Evolutionary conservation across 768 basidiomycete species (phyloP).

Genomic region (Suillus cothurnatus): DNA sequence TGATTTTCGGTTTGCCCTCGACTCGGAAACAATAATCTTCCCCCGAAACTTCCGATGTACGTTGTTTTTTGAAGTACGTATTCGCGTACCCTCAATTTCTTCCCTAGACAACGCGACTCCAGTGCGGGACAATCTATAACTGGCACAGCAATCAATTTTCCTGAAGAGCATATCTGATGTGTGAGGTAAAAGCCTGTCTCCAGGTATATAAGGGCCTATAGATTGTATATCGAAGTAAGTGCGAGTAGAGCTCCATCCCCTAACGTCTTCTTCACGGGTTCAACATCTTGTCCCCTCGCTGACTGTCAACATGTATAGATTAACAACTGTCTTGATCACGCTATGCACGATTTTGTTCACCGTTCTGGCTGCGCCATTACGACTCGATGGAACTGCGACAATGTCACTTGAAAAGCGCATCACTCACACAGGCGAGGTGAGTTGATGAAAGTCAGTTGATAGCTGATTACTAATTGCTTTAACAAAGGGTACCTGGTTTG

Average conservation of each 20-base stretch:
- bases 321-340: conserved; percentile 33
- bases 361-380: conserved; percentile 42
- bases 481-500: conserved; percentile 67
- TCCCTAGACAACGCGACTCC: conserved; percentile 30
- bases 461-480: neutral
- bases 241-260: conserved; percentile 1
- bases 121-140: conserved; percentile 25
- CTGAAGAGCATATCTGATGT: conserved; percentile 17
- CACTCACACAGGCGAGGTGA: conserved; percentile 58
- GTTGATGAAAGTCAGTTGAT: conserved; percentile 22
- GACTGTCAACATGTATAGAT: conserved; percentile 20
- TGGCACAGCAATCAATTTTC: conserved; percentile 25
- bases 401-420: conserved; percentile 50
- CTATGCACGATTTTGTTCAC: conserved; percentile 46
- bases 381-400: conserved; percentile 22
- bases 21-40: conserved; percentile 23
- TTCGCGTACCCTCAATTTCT: conserved; percentile 20
- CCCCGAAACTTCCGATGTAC: conserved; percentile 16
- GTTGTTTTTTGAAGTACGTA: conserved; percentile 14
- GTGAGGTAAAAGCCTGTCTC: conserved; percentile 32
- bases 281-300: neutral
- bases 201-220: conserved; percentile 27
- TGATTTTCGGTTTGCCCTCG: conserved; percentile 18
- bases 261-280: conserved; percentile 1
- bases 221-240: conserved; percentile 7